Evolutionary conservation across 2,329 filamentous ascomycete genomes (phyloP), one percentile per base, ranked within the genome.

Genomic region (Ilyonectria robusta): DNA sequence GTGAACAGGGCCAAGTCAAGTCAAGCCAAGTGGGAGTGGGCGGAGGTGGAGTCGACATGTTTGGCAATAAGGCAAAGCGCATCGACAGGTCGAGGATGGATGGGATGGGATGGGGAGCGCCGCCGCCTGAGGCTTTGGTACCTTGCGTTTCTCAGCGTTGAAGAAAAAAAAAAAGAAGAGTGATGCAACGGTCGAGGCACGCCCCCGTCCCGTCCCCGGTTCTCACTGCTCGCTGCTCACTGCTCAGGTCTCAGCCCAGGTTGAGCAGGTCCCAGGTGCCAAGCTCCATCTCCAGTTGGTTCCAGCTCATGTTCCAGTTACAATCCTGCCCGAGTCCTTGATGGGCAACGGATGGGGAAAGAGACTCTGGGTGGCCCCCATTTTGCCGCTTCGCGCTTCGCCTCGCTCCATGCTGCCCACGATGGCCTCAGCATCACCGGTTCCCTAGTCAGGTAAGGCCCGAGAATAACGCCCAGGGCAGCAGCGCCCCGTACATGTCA

Each of bases 21-120:
- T 46, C 37, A 44, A 46, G 40, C 15, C 35, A 59, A 57, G 61
- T 53, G 35, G 62, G 69, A 69, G 68, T 65, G 64, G 66, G 67
- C 55, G 65, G 58, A 70, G 58, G 70, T 73, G 72, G 71, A 65
- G 70, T 67, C 64, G 51, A 66, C 61, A 54, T 66, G 73, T 73
- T 75, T 75, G 69, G 65, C 59, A 75, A 75, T 75, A 75, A 76
- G 71, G 73, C 71, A 75, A 58, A 74, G 69, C 55, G 48, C 59
- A 74, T 75, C 69, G 65, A 76, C 67, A 71, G 67, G 66, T 55
- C 65, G 65, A 72, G 69, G 67, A 70, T 69, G 59, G 56, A 73
- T 59, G 63, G 63, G 17, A 29, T 23, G 62, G 48, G 59, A 72
- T 57, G 47, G 37, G 37, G 44, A 19, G 29, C 8, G 11, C 6